Percentiles rank a stretch among this genome's conserved stretches.
These are phyloP conservation scores for Corylus americana DNA, from an alignment of 306 rosid species.

Conservation along the genomic window DNA sequence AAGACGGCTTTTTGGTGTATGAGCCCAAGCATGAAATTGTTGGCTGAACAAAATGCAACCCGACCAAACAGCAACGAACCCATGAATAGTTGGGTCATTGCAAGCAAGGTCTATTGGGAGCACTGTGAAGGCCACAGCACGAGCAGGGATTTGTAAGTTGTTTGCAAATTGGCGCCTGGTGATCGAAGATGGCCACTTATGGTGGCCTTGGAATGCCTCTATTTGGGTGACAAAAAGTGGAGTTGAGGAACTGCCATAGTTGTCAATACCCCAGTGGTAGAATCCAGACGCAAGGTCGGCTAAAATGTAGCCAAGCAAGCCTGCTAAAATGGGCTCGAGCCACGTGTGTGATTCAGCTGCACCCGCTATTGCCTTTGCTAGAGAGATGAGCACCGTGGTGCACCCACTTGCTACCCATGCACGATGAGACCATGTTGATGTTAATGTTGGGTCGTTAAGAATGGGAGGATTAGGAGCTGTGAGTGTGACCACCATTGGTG, in stretches of 20 bases:
- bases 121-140: conserved; percentile 57
- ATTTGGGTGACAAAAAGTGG: conserved; percentile 77
- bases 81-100: conserved; percentile 47
- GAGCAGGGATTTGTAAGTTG: conserved; percentile 69
- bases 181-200: conserved; percentile 89
- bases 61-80: conserved; percentile 54
- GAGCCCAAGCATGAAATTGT: conserved; percentile 94
- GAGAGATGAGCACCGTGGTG: conserved; percentile 34
- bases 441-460: conserved; percentile 49
- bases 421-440: conserved; percentile 76
- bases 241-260: conserved; percentile 63
- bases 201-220: conserved; percentile 90
- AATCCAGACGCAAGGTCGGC: conserved; percentile 91
- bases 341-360: conserved; percentile 38
- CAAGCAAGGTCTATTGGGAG: conserved; percentile 54
- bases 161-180: too few species aligned
- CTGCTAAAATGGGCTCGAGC: conserved; percentile 49
- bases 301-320: conserved; percentile 59
- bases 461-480: conserved; percentile 22
- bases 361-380: conserved; percentile 48
- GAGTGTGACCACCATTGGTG: conserved; percentile 1
- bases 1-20: conserved; percentile 72
- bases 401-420: conserved; percentile 75
- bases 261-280: conserved; percentile 91
- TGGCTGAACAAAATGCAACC: conserved; percentile 92